These are phyloP conservation scores for Beta vulgaris DNA, from an alignment of 148 eudicot genomes.

Conservation along the genomic window DNA sequence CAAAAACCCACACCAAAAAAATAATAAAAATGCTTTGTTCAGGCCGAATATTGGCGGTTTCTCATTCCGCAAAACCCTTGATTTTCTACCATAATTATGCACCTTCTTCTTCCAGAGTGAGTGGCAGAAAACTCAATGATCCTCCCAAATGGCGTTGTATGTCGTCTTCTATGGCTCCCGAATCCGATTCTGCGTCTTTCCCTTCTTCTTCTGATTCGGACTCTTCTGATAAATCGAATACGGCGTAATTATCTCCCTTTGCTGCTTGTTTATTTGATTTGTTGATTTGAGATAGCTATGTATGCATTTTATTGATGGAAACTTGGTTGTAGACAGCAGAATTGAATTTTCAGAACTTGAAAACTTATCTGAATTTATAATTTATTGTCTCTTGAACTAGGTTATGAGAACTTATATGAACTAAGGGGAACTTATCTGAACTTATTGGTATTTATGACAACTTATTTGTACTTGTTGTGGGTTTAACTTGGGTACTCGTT, in stretches of 20 bases:
- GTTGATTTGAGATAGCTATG: too few species aligned
- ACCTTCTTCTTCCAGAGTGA: conserved; percentile 17
- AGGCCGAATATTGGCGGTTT: conserved; percentile 38
- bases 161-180: conserved; percentile 41
- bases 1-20: neutral
- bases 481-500: too few species aligned
- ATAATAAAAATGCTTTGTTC: conserved; percentile 37
- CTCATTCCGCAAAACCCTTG: conserved; percentile 30
- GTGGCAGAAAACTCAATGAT: conserved; percentile 24
- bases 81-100: conserved; percentile 1
- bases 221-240: conserved; percentile 28
- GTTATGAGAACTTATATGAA: too few species aligned
- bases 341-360: neutral
- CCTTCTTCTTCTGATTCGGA: conserved; percentile 39
- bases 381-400: too few species aligned
- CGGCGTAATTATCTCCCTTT: conserved; percentile 35
- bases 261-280: neutral
- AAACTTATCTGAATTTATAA: too few species aligned
- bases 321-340: too few species aligned
- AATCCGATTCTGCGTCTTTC: conserved; percentile 37
- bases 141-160: conserved; percentile 37
- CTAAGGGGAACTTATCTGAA: too few species aligned
- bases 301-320: too few species aligned
- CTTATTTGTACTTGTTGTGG: too few species aligned
- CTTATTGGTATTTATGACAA: too few species aligned